Base-by-base conservation (phyloP, 768 basidiomycete genomes). In the Pleurotus pulmonarius region DNA sequence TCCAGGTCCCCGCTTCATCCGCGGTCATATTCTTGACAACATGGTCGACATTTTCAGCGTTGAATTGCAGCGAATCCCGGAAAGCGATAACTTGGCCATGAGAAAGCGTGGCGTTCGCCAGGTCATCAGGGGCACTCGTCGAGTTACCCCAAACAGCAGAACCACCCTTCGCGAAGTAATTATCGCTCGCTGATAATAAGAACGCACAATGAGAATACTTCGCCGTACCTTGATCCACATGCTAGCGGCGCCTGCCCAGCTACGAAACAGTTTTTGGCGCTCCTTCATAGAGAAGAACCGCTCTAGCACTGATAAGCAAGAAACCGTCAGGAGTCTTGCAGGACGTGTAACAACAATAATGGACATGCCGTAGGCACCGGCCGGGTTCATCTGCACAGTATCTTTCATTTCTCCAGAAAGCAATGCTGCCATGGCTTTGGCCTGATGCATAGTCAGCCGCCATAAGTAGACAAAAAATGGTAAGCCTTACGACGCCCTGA, bases 331-430 rank as follows among this genome's bases (percentile, higher is more conserved):
- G 6, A 7, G 9, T 38, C 15, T 16, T 15, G 12, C 24, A 11
- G 29, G 9, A 34, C 11, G 8, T 34, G 4, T 8, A 45, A 34
- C 11, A 9, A 47, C 13, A 25, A 39, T 29, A n/a, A 38, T 16
- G 12, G 8, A 47, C 75, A 25, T 48, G 87, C 87, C 86, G 67
- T 91, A 90, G 48, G 86, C 83, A 13, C 88, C 91, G 12, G 87
- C 89, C 12, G 88, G 88, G 65, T 88, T 85, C 73, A 94, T 79
- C 65, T 92, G 85, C 4, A 93, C 91, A 0, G 93, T 95, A 61
- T 96, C 92, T 67, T 88, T 88, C 81, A 98, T 97, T 71, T 98
- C 96, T 9, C 96, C 96, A 0, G 92, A 94, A 40, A 98, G 75
- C 67, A 98, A 92, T 0, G 97, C 95, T 0, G 94, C 72, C 92